These are phyloP conservation scores for Fistulifera pelliculosa DNA, from an alignment of 108 stramenopile genomes.

Conservation along the genomic window DNA sequence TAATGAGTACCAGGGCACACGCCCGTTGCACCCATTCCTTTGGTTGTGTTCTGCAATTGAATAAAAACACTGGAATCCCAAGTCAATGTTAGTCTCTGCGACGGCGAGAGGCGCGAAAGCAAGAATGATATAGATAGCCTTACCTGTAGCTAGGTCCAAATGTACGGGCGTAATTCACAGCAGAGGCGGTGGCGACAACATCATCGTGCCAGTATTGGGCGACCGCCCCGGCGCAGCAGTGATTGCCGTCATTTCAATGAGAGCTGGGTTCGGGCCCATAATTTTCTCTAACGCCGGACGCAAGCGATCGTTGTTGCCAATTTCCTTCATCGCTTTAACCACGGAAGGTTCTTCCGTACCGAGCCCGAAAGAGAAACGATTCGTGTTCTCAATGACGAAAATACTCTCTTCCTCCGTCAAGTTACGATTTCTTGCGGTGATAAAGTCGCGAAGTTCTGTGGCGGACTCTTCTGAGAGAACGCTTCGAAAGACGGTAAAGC, in stretches of 20 bases:
- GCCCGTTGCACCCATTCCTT: conserved; percentile 40
- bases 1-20: conserved; percentile 54
- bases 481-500: conserved; percentile 35
- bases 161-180: conserved; percentile 25
- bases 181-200: conserved; percentile 21
- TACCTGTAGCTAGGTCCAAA: conserved; percentile 42
- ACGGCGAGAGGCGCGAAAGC: no score
- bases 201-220: conserved; percentile 47
- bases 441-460: conserved; percentile 23
- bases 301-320: conserved; percentile 22
- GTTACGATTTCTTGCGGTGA: conserved; percentile 24
- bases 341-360: conserved; percentile 1
- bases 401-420: conserved; percentile 11
- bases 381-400: conserved; percentile 33
- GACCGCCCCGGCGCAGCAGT: conserved; percentile 40
- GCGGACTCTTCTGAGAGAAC: conserved; percentile 31
- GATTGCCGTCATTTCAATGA: conserved; percentile 63
- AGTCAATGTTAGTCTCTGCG: no score
- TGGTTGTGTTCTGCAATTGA: conserved; percentile 45
- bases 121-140: no score
- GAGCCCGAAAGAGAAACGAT: conserved; percentile 40
- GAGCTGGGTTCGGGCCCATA: conserved; percentile 42
- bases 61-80: conserved; percentile 13
- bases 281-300: conserved; percentile 29
- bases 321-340: conserved; percentile 19